Evolutionary conservation across 805 yeast genomes (phyloP), one percentile per base, ranked within the genome.

Genomic region (Ogataea henricii): DNA sequence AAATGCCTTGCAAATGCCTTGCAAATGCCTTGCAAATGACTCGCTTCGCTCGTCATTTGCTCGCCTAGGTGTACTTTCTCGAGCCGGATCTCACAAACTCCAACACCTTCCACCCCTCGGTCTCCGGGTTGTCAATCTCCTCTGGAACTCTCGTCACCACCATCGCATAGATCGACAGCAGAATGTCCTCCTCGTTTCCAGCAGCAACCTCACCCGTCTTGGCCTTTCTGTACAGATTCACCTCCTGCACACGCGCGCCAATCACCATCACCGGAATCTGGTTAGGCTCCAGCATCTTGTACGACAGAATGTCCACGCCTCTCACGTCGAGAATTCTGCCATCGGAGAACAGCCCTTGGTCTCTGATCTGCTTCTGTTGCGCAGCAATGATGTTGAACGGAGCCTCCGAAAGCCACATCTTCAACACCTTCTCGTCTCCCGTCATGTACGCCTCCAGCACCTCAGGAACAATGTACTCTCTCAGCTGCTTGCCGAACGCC

Each of bases 71-170:
- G 79, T 86, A 90, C 51, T 83, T 86, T 71, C 96, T 84, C 32
- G 96, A 85, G 36, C 89, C 92, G 57, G 96, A 97, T 63, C 96
- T 84, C 41, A 89, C 97, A 65, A 92, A 88, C 72, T 92, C 98
- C 62, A 92, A 69, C 47, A 94, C 82, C 73, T 88, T 89, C 99
- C 99, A 94, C 27, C 99, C 99, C 63, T 89, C 96, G 20, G 99
- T 94, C 62, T 84, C 91, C 45, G 80, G 78, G 66, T 94, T 87
- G 53, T 84, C 96, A 63, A 94, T 82, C 51, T 91, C 90, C 68
- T 91, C 99, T 3, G 97, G 90, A 44, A 88, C 74, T 68, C 99
- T 82, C 16, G 99, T 90, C 58, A 94, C 74, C 18, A 92, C 99
- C 90, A 94, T 82, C 34, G 96, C 98, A 66, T 94, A 94, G n/a